Base-by-base conservation (phyloP, 148 eudicot species). In the Amaranthus cruentus region DNA sequence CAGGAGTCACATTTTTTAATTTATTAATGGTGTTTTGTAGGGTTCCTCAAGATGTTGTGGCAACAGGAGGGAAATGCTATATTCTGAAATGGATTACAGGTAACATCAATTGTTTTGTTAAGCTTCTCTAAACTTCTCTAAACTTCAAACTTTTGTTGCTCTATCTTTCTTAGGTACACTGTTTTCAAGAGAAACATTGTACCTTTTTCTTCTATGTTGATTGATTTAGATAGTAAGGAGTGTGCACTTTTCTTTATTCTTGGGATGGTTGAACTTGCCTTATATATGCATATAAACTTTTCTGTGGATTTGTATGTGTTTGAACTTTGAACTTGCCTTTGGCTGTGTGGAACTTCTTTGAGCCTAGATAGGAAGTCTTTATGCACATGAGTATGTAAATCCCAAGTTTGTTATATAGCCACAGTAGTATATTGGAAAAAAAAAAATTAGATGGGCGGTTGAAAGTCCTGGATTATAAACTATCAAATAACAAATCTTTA, bases 21-120 rank as follows among this genome's bases (percentile, higher is more conserved):
- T 44, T 44, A 55, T 9, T 4, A 14, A 73, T 73, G 49, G 59
- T 38, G 63, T 73, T 78, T 50, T 52, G 66, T 74, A 92, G 99
- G 97, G 91, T 95, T 72, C 97, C 97, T 44, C 99, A 95, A 78
- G 97, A 95, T 71, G 89, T 89, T 70, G 88, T 91, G 38, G 88
- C 96, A 60, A 91, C 97, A 28, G 99, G 99, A 75, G 99, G 99
- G 75, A 95, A 90, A 82, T 95, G 97, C 84, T 65, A 47, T 63
- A 69, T 95, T 55, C 68, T 85, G 13, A 95, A 86, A 76, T 95
- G 99, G 99, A 88, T 91, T 48, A 87, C 88, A 81, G 99, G 99
- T 81, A 80, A 83, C 48, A 47, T 42, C 64, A n/a, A 11, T 72
- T 65, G 43, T 11, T 75, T 44, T 51, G 1, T 1, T 42, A 51